Percentiles rank a stretch among this genome's conserved stretches.
Conservation (phyloP, 116 monocot species). For the Cymodocea nodosa region DNA sequence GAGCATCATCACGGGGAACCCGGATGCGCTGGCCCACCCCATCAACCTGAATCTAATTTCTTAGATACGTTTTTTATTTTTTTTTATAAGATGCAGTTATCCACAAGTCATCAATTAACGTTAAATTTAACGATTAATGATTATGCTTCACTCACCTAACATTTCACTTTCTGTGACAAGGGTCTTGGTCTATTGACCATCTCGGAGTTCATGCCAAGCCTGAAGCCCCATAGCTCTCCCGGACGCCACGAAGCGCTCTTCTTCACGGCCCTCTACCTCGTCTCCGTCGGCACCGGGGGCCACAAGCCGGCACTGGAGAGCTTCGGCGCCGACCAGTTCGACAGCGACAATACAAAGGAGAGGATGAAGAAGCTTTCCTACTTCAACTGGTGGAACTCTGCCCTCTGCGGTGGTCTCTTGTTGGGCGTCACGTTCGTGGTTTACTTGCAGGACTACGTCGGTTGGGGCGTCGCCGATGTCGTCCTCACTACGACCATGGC, state of each 20-base stretch:
- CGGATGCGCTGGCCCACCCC: no score
- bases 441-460: slow-evolving; percentile 48
- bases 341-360: slow-evolving; percentile 44
- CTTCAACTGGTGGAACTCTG: slow-evolving; percentile 95
- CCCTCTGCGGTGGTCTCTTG: slow-evolving; percentile 42
- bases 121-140: neutral
- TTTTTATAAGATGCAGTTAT: no score
- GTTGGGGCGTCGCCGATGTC: slow-evolving; percentile 36
- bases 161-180: slow-evolving; percentile 23
- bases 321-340: slow-evolving; percentile 89
- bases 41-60: no score
- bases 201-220: slow-evolving; percentile 38
- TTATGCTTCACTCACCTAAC: neutral
- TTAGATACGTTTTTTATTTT: no score
- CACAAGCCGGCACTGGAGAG: slow-evolving; percentile 77
- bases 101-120: no score
- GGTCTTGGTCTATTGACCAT: slow-evolving; percentile 41
- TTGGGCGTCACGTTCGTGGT: slow-evolving; percentile 50
- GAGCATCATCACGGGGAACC: no score
- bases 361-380: slow-evolving; percentile 75
- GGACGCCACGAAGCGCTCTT: slow-evolving; percentile 38
- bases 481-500: slow-evolving; percentile 36
- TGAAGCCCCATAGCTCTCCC: slow-evolving; percentile 32
- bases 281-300: slow-evolving; percentile 66
- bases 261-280: slow-evolving; percentile 55